Conservation (phyloP, 768 basidiomycete genomes). For the Pleurotus ostreatus region DNA sequence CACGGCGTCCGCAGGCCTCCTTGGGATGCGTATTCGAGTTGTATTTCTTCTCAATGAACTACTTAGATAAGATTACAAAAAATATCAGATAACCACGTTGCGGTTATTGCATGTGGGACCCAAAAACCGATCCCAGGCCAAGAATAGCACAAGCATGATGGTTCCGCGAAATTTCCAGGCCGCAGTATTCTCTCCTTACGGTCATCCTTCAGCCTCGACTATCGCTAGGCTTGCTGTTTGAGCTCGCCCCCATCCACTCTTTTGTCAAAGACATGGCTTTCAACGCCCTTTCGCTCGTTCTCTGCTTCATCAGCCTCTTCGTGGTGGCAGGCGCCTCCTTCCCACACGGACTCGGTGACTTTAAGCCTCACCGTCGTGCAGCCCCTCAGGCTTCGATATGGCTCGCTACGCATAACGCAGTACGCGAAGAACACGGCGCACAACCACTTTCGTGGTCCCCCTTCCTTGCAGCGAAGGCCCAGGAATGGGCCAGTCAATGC, state of each 20-base stretch:
- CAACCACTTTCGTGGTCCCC: slow-evolving; percentile 44
- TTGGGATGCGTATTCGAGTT: not conserved
- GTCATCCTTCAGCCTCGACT: not conserved
- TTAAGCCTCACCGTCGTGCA: not conserved
- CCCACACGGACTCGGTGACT: slow-evolving; percentile 10
- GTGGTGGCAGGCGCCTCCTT: slow-evolving; percentile 13
- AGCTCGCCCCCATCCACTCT: slow-evolving; percentile 33
- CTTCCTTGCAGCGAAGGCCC: slow-evolving; percentile 41
- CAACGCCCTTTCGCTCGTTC: slow-evolving; percentile 21
- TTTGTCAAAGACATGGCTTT: slow-evolving; percentile 27
- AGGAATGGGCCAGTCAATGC: slow-evolving; percentile 47
- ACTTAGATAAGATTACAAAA: slow-evolving; percentile 3
- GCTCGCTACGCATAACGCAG: slow-evolving; percentile 43
- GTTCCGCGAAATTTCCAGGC: not conserved
- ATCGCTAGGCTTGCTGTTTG: slow-evolving; percentile 19
- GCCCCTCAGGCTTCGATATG: slow-evolving; percentile 19
- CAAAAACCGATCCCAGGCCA: not conserved
- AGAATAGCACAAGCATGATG: slow-evolving; percentile 5
- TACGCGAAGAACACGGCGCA: slow-evolving; percentile 40
- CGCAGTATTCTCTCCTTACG: slow-evolving; percentile 1
- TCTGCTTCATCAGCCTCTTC: slow-evolving; percentile 17
- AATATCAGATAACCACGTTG: not conserved
- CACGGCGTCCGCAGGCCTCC: not conserved
- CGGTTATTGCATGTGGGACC: not conserved
- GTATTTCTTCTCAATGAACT: not conserved